Base-by-base conservation (phyloP, 805 yeast genomes). In the Wickerhamomyces bovis region DNA sequence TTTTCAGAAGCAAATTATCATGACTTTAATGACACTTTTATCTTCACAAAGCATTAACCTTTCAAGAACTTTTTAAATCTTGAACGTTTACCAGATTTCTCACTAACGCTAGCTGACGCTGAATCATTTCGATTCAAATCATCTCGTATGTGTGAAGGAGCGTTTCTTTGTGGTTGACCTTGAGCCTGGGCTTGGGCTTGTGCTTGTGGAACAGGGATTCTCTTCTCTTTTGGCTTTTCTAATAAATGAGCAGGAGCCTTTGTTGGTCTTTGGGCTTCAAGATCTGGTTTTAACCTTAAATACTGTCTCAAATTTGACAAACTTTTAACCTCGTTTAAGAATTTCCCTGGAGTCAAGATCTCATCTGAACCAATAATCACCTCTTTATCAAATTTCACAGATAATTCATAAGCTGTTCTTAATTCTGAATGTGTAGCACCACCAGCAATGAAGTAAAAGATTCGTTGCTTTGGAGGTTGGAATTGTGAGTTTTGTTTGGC, bases 391-490 rank as follows among this genome's bases (percentile, higher is more conserved):
- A 78, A 71, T 40, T 73, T 63, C 16, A 69, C 65, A 9, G 88
- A 76, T 41, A 89, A 71, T 52, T 87, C 92, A 55, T 86, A 83
- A 4, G 83, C 81, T 12, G 87, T 75, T 51, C 92, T 76, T 25
- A 85, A 68, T 64, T 94, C 99, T 2, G 90, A 77, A 53, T 83
- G 78, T 0, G 98, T 88, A 19, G 86, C 66, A 9, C 98, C 99
- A 20, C 99, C 99, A 2, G 95, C 84, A 23, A 89, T 76, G 59
- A 81, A 94, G 47, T 89, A 78, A 53, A 90, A 77, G 8, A 90
- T 71, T 43, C 94, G 71, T 60, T 88, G 96, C 53, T 80, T 71
- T 41, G 72, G 69, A 3, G 67, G 68, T 41, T 62, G 67, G 36
- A 53, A 58, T 42, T 56, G 57, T 4, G 64, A 44, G 45, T 57